Conservation (phyloP, 2,329 filamentous ascomycete species). For the Endocalyx cinctus region DNA sequence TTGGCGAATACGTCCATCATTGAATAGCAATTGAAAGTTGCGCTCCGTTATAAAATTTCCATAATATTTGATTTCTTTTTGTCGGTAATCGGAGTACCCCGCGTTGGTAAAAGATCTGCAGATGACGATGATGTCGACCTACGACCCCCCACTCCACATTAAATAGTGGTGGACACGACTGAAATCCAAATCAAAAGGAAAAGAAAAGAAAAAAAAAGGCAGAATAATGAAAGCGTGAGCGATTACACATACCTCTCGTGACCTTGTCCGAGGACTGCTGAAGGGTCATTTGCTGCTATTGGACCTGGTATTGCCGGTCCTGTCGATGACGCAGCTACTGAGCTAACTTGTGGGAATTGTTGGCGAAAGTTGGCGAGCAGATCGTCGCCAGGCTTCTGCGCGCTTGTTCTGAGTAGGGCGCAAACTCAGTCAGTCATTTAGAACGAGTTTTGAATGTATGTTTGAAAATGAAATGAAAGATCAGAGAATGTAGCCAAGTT, state of each 20-base stretch:
- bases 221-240: too few species aligned
- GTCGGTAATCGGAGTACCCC: slow-evolving; percentile 18
- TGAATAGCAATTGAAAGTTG: too few species aligned
- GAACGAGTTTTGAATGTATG: not conserved
- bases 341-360: slow-evolving; percentile 70
- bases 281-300: slow-evolving; percentile 28
- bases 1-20: too few species aligned
- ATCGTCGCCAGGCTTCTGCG: slow-evolving; percentile 82
- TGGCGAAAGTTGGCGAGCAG: slow-evolving; percentile 80
- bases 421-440: slow-evolving; percentile 10
- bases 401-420: slow-evolving; percentile 58
- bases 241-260: slow-evolving; percentile 27
- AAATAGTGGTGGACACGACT: too few species aligned
- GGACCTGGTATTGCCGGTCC: slow-evolving; percentile 38
- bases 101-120: slow-evolving; percentile 13
- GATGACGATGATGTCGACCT: too few species aligned
- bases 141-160: slow-evolving; percentile 14
- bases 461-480: slow-evolving; percentile 7
- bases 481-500: too few species aligned
- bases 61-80: too few species aligned
- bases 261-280: slow-evolving; percentile 20
- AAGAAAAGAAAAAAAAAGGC: too few species aligned
- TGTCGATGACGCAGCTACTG: slow-evolving; percentile 40
- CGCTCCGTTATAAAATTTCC: too few species aligned
- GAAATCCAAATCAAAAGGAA: too few species aligned